A percentile compares a stretch with the other conserved stretches of the same genome.
phyloP scores from a whole-genome alignment of 768 basidiomycete species.

The Chalciporus pseudorubinellus region DNA sequence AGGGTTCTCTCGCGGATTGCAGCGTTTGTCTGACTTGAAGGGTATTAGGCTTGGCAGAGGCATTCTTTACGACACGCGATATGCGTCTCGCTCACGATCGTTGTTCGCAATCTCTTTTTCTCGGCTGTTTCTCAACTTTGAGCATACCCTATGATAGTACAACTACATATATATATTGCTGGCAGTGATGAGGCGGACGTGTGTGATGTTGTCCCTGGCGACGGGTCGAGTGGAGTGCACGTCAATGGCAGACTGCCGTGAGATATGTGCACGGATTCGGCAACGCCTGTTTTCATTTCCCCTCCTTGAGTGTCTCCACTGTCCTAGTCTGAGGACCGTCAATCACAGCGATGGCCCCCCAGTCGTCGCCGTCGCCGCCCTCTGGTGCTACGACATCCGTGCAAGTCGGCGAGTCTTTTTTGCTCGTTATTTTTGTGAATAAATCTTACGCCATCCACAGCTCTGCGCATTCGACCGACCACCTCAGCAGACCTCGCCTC shows the following conservation, averaged over 20 bases:
- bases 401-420: slow-evolving; percentile 79
- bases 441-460: slow-evolving; percentile 39
- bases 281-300: slow-evolving; percentile 25
- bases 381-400: slow-evolving; percentile 74
- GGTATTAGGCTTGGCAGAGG: not conserved
- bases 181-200: slow-evolving; percentile 4
- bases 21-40: too few relatives aligned
- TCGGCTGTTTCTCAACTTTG: slow-evolving; percentile 19
- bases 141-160: slow-evolving; percentile 38
- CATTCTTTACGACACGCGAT: slow-evolving; percentile 28
- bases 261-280: slow-evolving; percentile 21
- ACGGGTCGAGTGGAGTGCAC: not conserved
- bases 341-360: slow-evolving; percentile 63
- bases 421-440: not conserved
- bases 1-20: too few relatives aligned
- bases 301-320: slow-evolving; percentile 26
- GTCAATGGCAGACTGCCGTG: not conserved
- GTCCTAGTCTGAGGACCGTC: slow-evolving; percentile 2
- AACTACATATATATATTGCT: slow-evolving; percentile 27
- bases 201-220: slow-evolving; percentile 9
- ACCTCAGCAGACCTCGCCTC: slow-evolving; percentile 79
- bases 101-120: slow-evolving; percentile 20
- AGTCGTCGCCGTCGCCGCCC: slow-evolving; percentile 62
- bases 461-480: slow-evolving; percentile 87
- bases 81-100: slow-evolving; percentile 30